These are phyloP conservation scores for Phytophthora sp. DNA, from an alignment of 352 stramenopile genomes.

Conservation along the genomic window DNA sequence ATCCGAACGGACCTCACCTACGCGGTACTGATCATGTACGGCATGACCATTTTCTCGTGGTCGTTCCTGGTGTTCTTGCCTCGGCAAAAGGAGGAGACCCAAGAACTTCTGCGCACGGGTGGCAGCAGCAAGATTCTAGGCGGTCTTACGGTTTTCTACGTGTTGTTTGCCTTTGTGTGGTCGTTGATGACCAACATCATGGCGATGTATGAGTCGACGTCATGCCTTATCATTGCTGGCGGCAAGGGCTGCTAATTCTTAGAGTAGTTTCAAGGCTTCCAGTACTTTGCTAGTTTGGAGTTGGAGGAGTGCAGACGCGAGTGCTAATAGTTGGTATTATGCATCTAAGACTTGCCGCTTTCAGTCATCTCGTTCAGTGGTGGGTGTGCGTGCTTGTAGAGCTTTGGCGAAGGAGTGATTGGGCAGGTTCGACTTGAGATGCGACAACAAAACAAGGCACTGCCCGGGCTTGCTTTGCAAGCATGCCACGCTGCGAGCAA, in stretches of 20 bases:
- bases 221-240: conserved; percentile 21
- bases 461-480: too few species aligned
- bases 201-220: conserved; percentile 45
- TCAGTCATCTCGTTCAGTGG: too few species aligned
- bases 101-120: conserved; percentile 32
- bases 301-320: too few species aligned
- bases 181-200: conserved; percentile 48
- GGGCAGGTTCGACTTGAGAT: too few species aligned
- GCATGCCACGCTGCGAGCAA: too few species aligned
- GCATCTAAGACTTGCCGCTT: too few species aligned
- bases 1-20: conserved; percentile 45
- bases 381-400: too few species aligned
- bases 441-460: too few species aligned
- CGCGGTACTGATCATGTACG: conserved; percentile 39
- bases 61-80: conserved; percentile 40
- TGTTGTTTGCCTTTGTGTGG: conserved; percentile 36
- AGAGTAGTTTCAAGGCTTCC: too few species aligned
- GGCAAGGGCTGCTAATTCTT: conserved; percentile 18
- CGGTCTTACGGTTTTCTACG: conserved; percentile 31
- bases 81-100: conserved; percentile 41
- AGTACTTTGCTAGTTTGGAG: too few species aligned
- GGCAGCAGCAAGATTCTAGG: conserved; percentile 39
- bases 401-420: too few species aligned
- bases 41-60: conserved; percentile 40
- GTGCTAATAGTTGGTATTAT: too few species aligned